phyloP scores from a whole-genome alignment of 164 flowering plant species.

The Berberis vulgaris region DNA sequence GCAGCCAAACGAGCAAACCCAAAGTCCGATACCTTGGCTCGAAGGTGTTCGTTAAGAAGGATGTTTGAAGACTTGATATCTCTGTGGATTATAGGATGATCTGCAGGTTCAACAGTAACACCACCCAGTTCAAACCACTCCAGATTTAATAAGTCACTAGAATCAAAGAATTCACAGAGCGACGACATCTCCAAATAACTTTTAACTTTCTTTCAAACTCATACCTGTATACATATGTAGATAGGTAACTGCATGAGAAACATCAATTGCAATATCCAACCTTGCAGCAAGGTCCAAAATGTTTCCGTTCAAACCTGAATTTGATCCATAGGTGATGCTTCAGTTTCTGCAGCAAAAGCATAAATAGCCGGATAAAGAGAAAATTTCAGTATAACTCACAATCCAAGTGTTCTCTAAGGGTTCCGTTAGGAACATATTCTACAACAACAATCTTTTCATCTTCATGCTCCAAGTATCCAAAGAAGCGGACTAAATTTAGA shows the following conservation, averaged over 20 bases:
- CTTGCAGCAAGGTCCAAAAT: slow-evolving; percentile 70
- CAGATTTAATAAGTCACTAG: no score
- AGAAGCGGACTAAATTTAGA: slow-evolving; percentile 68
- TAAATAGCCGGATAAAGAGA: slow-evolving; percentile 1
- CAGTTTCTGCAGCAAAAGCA: slow-evolving; percentile 2
- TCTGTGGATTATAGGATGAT: slow-evolving; percentile 92
- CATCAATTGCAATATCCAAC: slow-evolving; percentile 83
- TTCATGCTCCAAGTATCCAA: slow-evolving; percentile 61
- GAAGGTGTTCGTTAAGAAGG: slow-evolving; percentile 67
- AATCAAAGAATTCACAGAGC: background rate
- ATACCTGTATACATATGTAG: slow-evolving; percentile 92
- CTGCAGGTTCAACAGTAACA: slow-evolving; percentile 25
- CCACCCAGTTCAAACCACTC: no score
- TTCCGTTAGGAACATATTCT: slow-evolving; percentile 92
- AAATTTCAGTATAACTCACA: slow-evolving; percentile 35
- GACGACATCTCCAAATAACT: background rate
- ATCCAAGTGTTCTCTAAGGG: slow-evolving; percentile 88
- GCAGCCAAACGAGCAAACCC: slow-evolving; percentile 86
- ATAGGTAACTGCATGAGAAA: slow-evolving; percentile 95
- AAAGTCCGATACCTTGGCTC: slow-evolving; percentile 95
- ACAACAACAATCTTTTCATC: slow-evolving; percentile 80
- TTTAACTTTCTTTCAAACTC: background rate
- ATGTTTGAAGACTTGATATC: slow-evolving; percentile 97
- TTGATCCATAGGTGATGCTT: background rate
- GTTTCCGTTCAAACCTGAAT: slow-evolving; percentile 54